Base-by-base conservation (phyloP, 495 filamentous ascomycete species). In the Penicillium canariense region DNA sequence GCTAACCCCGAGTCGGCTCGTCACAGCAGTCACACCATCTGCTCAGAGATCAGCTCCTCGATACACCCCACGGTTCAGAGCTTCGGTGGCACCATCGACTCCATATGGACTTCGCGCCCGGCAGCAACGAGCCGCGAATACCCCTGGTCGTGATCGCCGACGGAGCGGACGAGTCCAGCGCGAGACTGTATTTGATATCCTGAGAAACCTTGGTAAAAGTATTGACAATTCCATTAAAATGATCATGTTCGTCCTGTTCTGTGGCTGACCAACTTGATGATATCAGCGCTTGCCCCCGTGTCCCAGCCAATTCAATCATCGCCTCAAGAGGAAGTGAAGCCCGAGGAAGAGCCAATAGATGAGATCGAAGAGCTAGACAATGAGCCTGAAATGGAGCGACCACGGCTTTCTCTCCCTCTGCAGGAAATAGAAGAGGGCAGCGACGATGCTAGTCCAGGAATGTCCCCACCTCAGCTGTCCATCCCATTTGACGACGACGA, bases 101-200 rank as follows among this genome's bases (percentile, higher is more conserved):
- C 88, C 89, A 0, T 85, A 91, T 74, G 87, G 84, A 23, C 79
- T 87, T 48, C 83, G 85, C 45, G 84, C 87, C 14, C 80, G 89
- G 45, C 84, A 90, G 57, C 84, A 89, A 39, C 82, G 87, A 32
- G 82, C 86, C n/a, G 87, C 85, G n/a, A 80, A 85, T 53, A 92
- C 89, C 0, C 88, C 89, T 23, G 86, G 81, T 22, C 77, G 81
- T n/a, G 77, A 81, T 47, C 80, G 87, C 3, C 76, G 89, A 47
- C 79, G 79, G 50, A 91, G 87, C 58, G 75, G 82, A 18, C 78
- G 84, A 35, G 74, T 86, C 54, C 84, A 87, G 62, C 80, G 88
- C 39, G 88, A 91, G 67, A 90, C 89, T 5, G 88, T 88, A 5
- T 83, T 88, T 49, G 85, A 91, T 63, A 74, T 84, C 18, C 65